Evolutionary conservation across 192 early-diverging fungal genomes (phyloP).

Genomic region (Dissophora ornata): DNA sequence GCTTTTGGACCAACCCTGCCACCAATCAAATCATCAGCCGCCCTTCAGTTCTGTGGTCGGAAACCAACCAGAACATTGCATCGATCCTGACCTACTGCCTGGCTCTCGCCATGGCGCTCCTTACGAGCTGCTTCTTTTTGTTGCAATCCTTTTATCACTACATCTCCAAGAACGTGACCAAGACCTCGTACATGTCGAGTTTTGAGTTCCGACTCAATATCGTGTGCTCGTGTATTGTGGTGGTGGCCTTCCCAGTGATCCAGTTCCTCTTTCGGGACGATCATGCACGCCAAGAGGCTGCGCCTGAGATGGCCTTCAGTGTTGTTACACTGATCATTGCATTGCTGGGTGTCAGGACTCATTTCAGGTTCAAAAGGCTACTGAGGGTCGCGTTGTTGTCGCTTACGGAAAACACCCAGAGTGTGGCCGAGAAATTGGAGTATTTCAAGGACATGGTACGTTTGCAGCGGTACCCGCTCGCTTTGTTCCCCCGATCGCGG

Average conservation of each 20-base stretch:
- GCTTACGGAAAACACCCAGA: slow-evolving; percentile 19
- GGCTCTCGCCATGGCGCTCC: slow-evolving; percentile 18
- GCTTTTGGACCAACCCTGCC: slow-evolving; percentile 27
- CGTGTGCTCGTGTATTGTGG: slow-evolving; percentile 7
- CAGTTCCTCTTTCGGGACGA: slow-evolving; percentile 32
- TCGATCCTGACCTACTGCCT: slow-evolving; percentile 26
- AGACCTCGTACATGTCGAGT: slow-evolving; percentile 38
- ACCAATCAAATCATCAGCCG: slow-evolving; percentile 12
- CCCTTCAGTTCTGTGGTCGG: slow-evolving; percentile 6
- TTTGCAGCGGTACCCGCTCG: background rate
- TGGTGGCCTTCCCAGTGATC: slow-evolving; percentile 13
- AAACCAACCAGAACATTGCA: background rate
- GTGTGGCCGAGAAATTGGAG: slow-evolving; percentile 25
- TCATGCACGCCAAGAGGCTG: slow-evolving; percentile 11
- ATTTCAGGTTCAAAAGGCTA: slow-evolving; percentile 9
- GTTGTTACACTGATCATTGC: slow-evolving; percentile 13
- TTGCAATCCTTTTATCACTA: slow-evolving; percentile 28
- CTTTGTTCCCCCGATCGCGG: too few relatives aligned
- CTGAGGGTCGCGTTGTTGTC: background rate
- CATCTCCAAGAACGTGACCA: slow-evolving; percentile 37
- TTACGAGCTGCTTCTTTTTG: slow-evolving; percentile 25
- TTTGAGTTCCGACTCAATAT: slow-evolving; percentile 32
- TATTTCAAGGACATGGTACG: slow-evolving; percentile 49
- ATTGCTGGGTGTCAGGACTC: slow-evolving; percentile 14
- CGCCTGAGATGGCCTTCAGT: slow-evolving; percentile 29